Percentiles rank a stretch among this genome's conserved stretches.
Conservation (phyloP, 306 rosid species). For the Dicorynia guianensis region DNA sequence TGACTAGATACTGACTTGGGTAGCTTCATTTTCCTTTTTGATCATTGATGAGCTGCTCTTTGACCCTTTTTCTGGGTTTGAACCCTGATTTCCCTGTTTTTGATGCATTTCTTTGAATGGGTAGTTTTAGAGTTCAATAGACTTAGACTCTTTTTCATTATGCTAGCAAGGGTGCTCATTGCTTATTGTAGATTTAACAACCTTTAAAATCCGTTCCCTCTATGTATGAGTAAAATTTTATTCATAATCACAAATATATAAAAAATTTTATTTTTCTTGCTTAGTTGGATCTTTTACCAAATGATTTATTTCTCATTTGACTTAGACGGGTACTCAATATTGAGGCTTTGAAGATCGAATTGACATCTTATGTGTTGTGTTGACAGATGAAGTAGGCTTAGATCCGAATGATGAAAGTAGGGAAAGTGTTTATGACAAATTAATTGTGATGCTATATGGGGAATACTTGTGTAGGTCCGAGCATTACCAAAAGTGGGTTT, state of each 20-base stretch:
- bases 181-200: slow-evolving; percentile 17
- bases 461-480: slow-evolving; percentile 95
- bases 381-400: slow-evolving; percentile 45
- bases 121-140: slow-evolving; percentile 29
- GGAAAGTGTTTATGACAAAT: slow-evolving; percentile 34
- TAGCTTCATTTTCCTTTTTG: slow-evolving; percentile 13
- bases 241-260: slow-evolving; percentile 7
- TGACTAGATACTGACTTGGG: slow-evolving; percentile 39
- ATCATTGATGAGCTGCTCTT: slow-evolving; percentile 32
- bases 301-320: slow-evolving; percentile 67
- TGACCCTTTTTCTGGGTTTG: slow-evolving; percentile 25
- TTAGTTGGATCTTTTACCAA: background rate
- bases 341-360: no score
- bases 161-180: no score
- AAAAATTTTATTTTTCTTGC: background rate
- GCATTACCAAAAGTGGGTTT: slow-evolving; percentile 79
- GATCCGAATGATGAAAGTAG: slow-evolving; percentile 53
- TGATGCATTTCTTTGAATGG: slow-evolving; percentile 14
- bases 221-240: background rate
- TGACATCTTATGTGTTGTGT: slow-evolving; percentile 57
- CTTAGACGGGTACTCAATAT: slow-evolving; percentile 52
- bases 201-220: background rate
- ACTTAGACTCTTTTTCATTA: slow-evolving; percentile 29
- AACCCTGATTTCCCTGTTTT: slow-evolving; percentile 28
- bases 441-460: slow-evolving; percentile 69